These are phyloP conservation scores for Candida tibetensis DNA, from an alignment of 805 yeast species.

Conservation along the genomic window DNA sequence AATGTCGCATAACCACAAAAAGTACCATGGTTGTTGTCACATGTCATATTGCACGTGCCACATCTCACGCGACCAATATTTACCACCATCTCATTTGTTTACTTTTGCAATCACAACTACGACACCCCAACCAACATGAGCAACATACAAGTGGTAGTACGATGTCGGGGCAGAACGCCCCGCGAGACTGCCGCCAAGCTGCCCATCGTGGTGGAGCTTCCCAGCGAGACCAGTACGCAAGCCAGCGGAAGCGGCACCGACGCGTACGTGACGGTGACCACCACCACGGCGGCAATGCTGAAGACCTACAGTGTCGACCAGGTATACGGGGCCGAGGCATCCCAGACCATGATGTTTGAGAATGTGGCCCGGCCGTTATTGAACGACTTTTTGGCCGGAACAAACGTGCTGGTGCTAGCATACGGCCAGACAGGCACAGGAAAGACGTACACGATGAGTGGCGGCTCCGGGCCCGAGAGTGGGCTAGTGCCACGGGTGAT, in stretches of 20 bases:
- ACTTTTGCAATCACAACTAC: neutral
- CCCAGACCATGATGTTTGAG: conserved; percentile 63
- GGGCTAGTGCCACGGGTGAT: conserved; percentile 61
- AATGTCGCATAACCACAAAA: too few relatives aligned
- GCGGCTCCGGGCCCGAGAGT: conserved; percentile 38
- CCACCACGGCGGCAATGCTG: conserved; percentile 19
- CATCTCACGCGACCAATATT: too few relatives aligned
- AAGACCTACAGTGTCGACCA: conserved; percentile 73
- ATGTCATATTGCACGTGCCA: too few relatives aligned
- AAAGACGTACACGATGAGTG: conserved; percentile 74
- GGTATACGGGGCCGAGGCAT: conserved; percentile 80
- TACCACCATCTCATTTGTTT: neutral
- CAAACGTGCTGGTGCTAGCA: conserved; percentile 76
- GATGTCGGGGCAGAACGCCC: conserved; percentile 51
- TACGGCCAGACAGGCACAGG: conserved; percentile 88
- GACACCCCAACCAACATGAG: conserved; percentile 25
- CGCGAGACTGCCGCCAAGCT: conserved; percentile 44
- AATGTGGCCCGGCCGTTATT: conserved; percentile 72
- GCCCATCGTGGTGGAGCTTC: conserved; percentile 47
- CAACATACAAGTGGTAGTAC: conserved; percentile 51
- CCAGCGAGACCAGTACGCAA: conserved; percentile 30
- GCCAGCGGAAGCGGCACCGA: too few relatives aligned
- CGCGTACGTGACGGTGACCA: conserved; percentile 20
- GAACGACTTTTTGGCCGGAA: conserved; percentile 57
- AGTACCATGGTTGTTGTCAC: too few relatives aligned